Conservation (phyloP, 495 filamentous ascomycete species). For the Pyrenula massariospora region DNA sequence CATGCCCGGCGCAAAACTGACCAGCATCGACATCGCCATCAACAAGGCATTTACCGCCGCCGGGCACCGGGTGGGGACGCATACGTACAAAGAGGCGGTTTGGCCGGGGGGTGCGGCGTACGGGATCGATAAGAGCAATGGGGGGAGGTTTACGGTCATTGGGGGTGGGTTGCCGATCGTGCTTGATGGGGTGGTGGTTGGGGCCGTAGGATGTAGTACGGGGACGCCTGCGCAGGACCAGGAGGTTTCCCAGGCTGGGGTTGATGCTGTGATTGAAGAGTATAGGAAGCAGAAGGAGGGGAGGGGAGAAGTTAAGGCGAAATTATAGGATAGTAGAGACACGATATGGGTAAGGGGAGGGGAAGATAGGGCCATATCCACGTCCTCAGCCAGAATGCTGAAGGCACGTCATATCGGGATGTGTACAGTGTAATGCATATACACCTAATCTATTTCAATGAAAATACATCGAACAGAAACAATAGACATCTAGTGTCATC, state of each 20-base stretch:
- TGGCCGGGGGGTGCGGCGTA: background rate
- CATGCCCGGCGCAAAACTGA: background rate
- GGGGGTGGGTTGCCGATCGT: slow-evolving; percentile 52
- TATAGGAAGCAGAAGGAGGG: background rate
- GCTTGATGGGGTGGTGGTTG: slow-evolving; percentile 38
- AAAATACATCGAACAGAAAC: too few relatives aligned
- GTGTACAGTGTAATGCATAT: too few relatives aligned
- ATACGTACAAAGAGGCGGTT: background rate
- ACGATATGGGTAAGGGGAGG: too few relatives aligned
- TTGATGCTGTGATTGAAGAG: background rate
- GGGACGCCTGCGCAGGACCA: background rate
- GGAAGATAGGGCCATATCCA: too few relatives aligned
- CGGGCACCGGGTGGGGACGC: background rate
- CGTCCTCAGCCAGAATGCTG: too few relatives aligned
- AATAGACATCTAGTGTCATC: too few relatives aligned
- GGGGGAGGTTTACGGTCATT: slow-evolving; percentile 1
- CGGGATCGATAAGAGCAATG: background rate
- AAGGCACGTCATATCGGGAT: too few relatives aligned
- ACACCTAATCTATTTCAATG: too few relatives aligned
- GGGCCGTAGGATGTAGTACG: background rate
- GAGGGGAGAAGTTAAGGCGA: background rate
- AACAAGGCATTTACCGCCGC: background rate
- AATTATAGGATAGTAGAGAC: too few relatives aligned
- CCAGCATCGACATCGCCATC: background rate
- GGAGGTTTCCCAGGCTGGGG: background rate